Percentiles rank a stretch among this genome's conserved stretches.
These are phyloP conservation scores for Pleurotus platypus DNA, from an alignment of 768 basidiomycete species.

Conservation along the genomic window DNA sequence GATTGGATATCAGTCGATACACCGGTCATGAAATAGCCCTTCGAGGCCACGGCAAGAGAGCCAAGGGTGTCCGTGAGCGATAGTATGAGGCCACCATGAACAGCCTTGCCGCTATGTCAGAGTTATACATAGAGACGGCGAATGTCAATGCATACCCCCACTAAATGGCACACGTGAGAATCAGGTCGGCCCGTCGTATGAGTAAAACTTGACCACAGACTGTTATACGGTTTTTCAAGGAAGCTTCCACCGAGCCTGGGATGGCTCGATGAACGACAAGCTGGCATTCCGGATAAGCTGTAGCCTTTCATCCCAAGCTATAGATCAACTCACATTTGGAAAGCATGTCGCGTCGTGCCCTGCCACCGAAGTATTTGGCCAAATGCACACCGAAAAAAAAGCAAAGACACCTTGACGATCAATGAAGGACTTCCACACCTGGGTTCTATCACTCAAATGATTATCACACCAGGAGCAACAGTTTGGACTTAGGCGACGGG, in stretches of 20 bases:
- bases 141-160: conserved; percentile 55
- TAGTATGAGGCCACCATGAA: conserved; percentile 79
- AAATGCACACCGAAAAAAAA: neutral
- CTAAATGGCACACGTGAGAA: conserved; percentile 30
- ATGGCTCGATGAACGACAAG: conserved; percentile 59
- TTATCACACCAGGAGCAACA: neutral
- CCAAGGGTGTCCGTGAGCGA: conserved; percentile 84
- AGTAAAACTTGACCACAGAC: conserved; percentile 34
- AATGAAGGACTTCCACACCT: conserved; percentile 85
- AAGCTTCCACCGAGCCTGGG: conserved; percentile 71
- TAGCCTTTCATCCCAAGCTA: neutral
- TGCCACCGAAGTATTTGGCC: conserved; percentile 23
- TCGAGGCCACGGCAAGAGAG: conserved; percentile 77
- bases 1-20: conserved; percentile 79
- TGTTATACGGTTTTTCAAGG: conserved; percentile 68
- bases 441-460: neutral
- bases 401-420: conserved; percentile 57
- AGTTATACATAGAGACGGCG: neutral
- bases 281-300: conserved; percentile 26
- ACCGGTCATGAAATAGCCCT: conserved; percentile 84
- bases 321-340: conserved; percentile 52
- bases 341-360: conserved; percentile 82
- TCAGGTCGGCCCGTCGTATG: neutral
- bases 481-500: conserved; percentile 44
- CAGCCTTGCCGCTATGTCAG: conserved; percentile 30